These are phyloP conservation scores for Ceratocystis huliohia DNA, from an alignment of 2,329 filamentous ascomycete genomes.

Conservation along the genomic window DNA sequence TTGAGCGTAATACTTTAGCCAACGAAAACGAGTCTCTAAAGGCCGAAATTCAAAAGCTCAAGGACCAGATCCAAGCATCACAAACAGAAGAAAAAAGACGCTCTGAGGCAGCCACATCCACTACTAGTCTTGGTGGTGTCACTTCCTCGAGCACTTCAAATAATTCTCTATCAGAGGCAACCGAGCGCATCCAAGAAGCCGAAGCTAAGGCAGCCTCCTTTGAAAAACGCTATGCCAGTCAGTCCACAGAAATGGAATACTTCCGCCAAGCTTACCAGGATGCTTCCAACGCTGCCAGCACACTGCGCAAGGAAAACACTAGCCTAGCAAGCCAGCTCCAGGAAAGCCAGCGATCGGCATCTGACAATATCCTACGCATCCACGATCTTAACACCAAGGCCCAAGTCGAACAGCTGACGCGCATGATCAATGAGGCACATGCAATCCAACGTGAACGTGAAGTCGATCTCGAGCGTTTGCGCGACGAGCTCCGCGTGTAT, in stretches of 20 bases:
- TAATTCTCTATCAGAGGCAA: slow-evolving; percentile 2
- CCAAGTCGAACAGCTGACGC: slow-evolving; percentile 29
- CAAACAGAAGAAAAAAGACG: slow-evolving; percentile 28
- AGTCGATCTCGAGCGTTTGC: slow-evolving; percentile 35
- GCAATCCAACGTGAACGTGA: slow-evolving; percentile 39
- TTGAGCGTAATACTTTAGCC: slow-evolving; percentile 29
- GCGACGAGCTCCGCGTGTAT: slow-evolving; percentile 37
- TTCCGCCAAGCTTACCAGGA: slow-evolving; percentile 46
- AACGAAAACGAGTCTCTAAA: slow-evolving; percentile 29
- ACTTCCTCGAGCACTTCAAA: neutral
- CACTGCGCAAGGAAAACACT: slow-evolving; percentile 36
- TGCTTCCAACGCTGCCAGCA: slow-evolving; percentile 37
- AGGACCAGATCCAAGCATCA: slow-evolving; percentile 25
- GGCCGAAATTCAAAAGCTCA: slow-evolving; percentile 27
- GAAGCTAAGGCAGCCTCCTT: slow-evolving; percentile 11
- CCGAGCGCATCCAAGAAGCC: slow-evolving; percentile 11
- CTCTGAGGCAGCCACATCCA: slow-evolving; percentile 23
- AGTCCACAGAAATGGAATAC: slow-evolving; percentile 42
- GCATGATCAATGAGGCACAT: slow-evolving; percentile 33
- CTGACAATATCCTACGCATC: slow-evolving; percentile 36
- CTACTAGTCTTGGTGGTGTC: neutral
- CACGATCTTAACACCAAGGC: slow-evolving; percentile 35
- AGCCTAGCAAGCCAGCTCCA: slow-evolving; percentile 33
- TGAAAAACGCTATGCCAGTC: slow-evolving; percentile 29
- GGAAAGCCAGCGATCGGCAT: slow-evolving; percentile 32